Evolutionary conservation across 2,329 filamentous ascomycete species (phyloP).

Genomic region (Phoma sp.): DNA sequence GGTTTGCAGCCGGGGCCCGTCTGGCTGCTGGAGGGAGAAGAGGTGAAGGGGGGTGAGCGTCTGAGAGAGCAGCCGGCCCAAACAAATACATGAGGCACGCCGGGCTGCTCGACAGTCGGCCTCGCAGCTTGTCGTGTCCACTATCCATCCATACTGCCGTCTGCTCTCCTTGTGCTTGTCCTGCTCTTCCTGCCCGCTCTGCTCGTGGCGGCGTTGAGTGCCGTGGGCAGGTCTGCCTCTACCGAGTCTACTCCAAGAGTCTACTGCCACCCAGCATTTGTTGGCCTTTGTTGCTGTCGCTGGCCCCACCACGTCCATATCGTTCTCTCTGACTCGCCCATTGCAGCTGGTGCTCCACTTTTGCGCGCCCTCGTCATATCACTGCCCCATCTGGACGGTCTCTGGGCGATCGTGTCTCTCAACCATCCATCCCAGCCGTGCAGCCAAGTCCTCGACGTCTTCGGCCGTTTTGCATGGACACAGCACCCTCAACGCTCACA

Average conservation of each 20-base stretch:
- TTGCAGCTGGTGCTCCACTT: constrained; percentile 3
- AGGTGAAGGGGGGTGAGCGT: constrained; percentile 3
- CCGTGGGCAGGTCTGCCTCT: not conserved
- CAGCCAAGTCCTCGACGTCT: constrained; percentile 13
- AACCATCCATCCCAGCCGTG: constrained; percentile 15
- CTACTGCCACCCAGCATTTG: not conserved
- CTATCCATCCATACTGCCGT: not conserved
- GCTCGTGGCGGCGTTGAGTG: not conserved
- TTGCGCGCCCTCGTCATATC: constrained; percentile 9
- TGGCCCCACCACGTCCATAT: constrained; percentile 14
- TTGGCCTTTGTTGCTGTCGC: constrained; percentile 6
- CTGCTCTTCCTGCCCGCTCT: not conserved
- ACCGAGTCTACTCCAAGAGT: too few relatives aligned
- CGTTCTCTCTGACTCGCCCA: constrained; percentile 12
- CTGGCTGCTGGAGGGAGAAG: not conserved
- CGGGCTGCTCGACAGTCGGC: constrained; percentile 9
- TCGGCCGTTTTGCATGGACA: constrained; percentile 7
- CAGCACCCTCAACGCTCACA: not conserved
- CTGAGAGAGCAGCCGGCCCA: not conserved
- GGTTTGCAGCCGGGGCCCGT: not conserved
- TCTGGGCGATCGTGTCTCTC: constrained; percentile 19
- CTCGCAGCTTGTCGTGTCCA: not conserved
- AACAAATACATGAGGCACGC: constrained; percentile 7
- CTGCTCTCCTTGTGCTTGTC: not conserved
- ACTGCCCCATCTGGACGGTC: constrained; percentile 13